Base-by-base conservation (phyloP, 768 basidiomycete species). In the Phylloporus sp. region DNA sequence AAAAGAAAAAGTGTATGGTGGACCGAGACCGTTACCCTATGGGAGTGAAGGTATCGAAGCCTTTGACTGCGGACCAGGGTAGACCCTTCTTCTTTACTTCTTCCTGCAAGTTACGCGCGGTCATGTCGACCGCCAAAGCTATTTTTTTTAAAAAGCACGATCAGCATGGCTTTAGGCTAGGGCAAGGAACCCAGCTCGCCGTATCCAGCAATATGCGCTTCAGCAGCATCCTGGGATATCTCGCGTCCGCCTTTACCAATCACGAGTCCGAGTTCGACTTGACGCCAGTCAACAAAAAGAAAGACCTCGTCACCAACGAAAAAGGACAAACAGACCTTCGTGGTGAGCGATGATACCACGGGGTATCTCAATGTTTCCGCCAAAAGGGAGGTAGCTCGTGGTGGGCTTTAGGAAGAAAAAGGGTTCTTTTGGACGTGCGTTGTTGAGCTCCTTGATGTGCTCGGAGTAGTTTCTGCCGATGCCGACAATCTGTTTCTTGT, bases 391-490 rank as follows among this genome's bases (percentile, higher is more conserved):
- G 61, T 94, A 98, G 61, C 86, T 90, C 11, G 86, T 82, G 5
- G 96, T 98, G 8, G 95, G 96, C 69, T 99, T 99, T 22, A 98
- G 71, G 74, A 99, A 99, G 78, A 97, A 94, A 76, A 99, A 97
- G 0, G 96, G 96, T 62, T 97, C 94, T 63, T 83, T 88, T 0
- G 95, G 94, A 23, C 32, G 48, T 6, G 86, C 71, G 63, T 97
- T 97, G 60, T 83, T 85, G 28, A 98, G 77, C 62, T 99, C 96
- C 67, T 88, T 91, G 64, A 85, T 84, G 56, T 96, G 94, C 27
- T 88, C 88, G 6, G 78, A 80, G 65, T 95, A 96, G 72, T 96
- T 97, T 49, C 95, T 81, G 27, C 95, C 95, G 49, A 98, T 97
- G 28, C 92, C 94, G 28, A 97, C 85, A 57, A 97, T 94, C 87